Base-by-base conservation (phyloP, 192 early-diverging fungal genomes). In the Mortierella alpina region DNA sequence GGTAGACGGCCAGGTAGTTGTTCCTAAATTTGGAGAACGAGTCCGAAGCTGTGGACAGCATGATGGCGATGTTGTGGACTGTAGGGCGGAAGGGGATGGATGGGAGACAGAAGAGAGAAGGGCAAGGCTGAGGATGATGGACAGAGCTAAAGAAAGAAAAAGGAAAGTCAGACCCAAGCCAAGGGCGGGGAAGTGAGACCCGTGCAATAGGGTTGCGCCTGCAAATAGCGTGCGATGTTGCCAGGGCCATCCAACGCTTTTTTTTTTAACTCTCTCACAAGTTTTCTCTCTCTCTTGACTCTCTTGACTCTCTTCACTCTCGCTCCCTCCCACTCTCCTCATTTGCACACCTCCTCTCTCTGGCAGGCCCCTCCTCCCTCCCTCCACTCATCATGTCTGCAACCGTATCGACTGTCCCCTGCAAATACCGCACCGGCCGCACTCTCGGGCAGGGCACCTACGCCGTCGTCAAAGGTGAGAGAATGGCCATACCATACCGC, bases 351-450 rank as follows among this genome's bases (percentile, higher is more conserved):
- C 40, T 61, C 50, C 31, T n/a, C 12, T 31, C 67, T 31, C 31
- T 23, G 61, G 18, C 39, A 18, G n/a, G 14, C 41, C 23, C 40
- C 22, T 51, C 44, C 54, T 39, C 54, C 51, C 72, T 49, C 12
- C 44, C 31, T 14, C 2, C 46, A 41, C 6, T 45, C 60, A 55
- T 31, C 70, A 71, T 62, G 64, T 71, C 64, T 60, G 59, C 77
- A 23, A 46, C 63, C 62, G 45, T 62, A 13, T 64, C 61, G 45
- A 74, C 70, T 49, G 86, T 87, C 53, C 86, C 86, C 39, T 90
- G 89, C 70, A 85, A 90, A 68, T 92, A 92, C 84, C 90, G 88
- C 68, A 90, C 89, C n/a, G 90, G 90, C 66, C 88, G 84, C 53
- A 83, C 86, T 13, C 82, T 92, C 12, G 90, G 90, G 6, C 84